Evolutionary conservation across 164 flowering plant genomes (phyloP).

Genomic region (Houttuynia cordata): DNA sequence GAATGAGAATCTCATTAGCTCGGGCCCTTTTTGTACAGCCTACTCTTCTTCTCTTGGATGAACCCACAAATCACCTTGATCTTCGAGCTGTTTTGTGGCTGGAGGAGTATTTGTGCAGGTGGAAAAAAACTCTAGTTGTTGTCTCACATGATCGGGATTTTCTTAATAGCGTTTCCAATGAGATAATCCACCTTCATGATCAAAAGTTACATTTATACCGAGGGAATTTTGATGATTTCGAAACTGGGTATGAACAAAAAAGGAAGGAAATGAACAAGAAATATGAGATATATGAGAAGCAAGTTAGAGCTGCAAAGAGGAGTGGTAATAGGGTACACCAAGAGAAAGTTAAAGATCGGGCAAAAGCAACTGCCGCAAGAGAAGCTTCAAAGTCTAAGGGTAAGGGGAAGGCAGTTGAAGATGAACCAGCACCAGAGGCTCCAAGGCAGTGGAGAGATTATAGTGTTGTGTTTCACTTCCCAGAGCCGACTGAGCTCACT

Average conservation of each 20-base stretch:
- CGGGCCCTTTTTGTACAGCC: conserved; percentile 85
- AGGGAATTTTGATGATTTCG: conserved; percentile 72
- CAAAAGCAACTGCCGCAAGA: background rate
- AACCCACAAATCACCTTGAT: no score
- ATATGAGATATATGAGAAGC: conserved; percentile 55
- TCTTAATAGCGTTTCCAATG: conserved; percentile 67
- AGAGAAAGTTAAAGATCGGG: conserved; percentile 34
- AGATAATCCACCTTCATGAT: conserved; percentile 73
- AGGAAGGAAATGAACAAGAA: conserved; percentile 72
- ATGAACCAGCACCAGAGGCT: conserved; percentile 51
- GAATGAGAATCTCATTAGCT: conserved; percentile 83
- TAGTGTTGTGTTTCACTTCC: background rate
- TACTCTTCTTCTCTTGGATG: conserved; percentile 64
- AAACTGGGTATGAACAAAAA: conserved; percentile 66
- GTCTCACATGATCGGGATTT: conserved; percentile 84
- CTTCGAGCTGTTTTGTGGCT: conserved; percentile 90
- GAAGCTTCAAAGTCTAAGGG: background rate
- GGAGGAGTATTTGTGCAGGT: conserved; percentile 68
- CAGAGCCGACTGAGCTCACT: conserved; percentile 30
- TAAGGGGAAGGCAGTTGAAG: background rate
- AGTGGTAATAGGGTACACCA: conserved; percentile 53
- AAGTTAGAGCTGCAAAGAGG: conserved; percentile 65
- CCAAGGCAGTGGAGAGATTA: conserved; percentile 13
- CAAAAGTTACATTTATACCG: conserved; percentile 57
- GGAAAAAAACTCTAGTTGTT: conserved; percentile 83